phyloP scores from a whole-genome alignment of 202 grass and related monocot genomes.

The Schoenoplectus triqueter region DNA sequence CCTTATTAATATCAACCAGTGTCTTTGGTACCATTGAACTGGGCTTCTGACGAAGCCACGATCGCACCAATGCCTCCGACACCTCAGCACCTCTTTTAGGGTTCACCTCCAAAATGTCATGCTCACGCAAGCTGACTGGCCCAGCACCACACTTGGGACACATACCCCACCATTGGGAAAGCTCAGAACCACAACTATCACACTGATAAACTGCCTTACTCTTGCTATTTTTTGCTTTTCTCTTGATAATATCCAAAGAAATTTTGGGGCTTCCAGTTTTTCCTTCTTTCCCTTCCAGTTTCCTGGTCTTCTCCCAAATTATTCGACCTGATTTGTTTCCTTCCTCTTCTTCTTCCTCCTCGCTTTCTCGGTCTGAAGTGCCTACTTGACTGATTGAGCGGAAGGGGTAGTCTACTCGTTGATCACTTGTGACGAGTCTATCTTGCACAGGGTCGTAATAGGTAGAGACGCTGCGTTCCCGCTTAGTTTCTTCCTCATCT shows the following conservation, averaged over 20 bases:
- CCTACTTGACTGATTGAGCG: slow-evolving; percentile 26
- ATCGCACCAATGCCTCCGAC: slow-evolving; percentile 46
- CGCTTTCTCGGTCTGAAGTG: slow-evolving; percentile 16
- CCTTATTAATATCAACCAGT: slow-evolving; percentile 61
- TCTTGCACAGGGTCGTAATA: slow-evolving; percentile 49
- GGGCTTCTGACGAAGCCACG: slow-evolving; percentile 65
- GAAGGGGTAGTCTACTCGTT: slow-evolving; percentile 28
- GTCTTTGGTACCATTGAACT: slow-evolving; percentile 57
- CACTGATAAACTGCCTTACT: slow-evolving; percentile 53
- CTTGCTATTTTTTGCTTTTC: slow-evolving; percentile 45
- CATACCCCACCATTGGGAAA: slow-evolving; percentile 74
- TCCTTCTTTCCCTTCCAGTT: not conserved
- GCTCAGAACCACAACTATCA: slow-evolving; percentile 51
- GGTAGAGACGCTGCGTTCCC: slow-evolving; percentile 2
- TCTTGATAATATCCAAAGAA: not conserved
- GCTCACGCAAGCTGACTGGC: slow-evolving; percentile 15
- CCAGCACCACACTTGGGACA: slow-evolving; percentile 51
- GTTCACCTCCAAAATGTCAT: slow-evolving; percentile 21
- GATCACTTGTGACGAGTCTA: slow-evolving; percentile 41
- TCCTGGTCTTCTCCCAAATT: slow-evolving; percentile 3
- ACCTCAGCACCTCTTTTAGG: slow-evolving; percentile 43
- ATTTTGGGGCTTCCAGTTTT: slow-evolving; percentile 10
- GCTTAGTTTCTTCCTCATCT: slow-evolving; percentile 9
- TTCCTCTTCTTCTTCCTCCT: slow-evolving; percentile 37
- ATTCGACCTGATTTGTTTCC: slow-evolving; percentile 6